Evolutionary conservation across 331 rosid species (phyloP).

Genomic region (Quercus lobata): DNA sequence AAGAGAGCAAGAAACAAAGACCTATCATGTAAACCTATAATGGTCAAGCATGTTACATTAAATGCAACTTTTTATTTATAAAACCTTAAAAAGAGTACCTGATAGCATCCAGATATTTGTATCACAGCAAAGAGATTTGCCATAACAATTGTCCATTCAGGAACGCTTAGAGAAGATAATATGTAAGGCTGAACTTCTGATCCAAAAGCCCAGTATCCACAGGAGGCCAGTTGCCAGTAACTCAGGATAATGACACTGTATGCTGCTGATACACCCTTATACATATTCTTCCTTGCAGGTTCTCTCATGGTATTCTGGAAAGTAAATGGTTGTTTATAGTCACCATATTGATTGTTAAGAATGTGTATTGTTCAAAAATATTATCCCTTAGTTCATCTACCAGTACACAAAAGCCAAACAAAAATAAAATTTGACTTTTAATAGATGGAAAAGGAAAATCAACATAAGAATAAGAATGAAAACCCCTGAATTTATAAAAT

Average conservation of each 20-base stretch:
- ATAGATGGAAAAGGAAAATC: background rate
- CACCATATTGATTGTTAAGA: background rate
- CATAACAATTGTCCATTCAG: slow-evolving; percentile 71
- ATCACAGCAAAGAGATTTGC: slow-evolving; percentile 75
- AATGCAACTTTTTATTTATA: background rate
- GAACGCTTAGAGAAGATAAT: slow-evolving; percentile 48
- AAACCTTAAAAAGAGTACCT: slow-evolving; percentile 27
- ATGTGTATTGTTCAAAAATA: background rate
- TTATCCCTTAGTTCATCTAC: background rate
- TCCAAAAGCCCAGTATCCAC: slow-evolving; percentile 78
- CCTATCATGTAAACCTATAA: background rate
- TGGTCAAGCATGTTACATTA: background rate
- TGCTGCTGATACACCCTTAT: slow-evolving; percentile 64
- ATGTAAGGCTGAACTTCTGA: slow-evolving; percentile 68
- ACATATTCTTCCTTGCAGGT: slow-evolving; percentile 68
- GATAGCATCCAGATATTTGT: slow-evolving; percentile 79
- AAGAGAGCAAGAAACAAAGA: background rate
- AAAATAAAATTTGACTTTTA: background rate
- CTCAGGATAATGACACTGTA: slow-evolving; percentile 51
- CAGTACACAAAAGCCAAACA: background rate
- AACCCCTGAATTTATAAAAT: background rate
- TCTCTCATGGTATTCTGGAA: slow-evolving; percentile 63
- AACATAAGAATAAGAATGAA: background rate
- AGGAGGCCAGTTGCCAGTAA: slow-evolving; percentile 63
- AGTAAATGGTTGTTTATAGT: background rate